Percentiles rank a stretch among this genome's conserved stretches.
phyloP scores from a whole-genome alignment of 305 asterid genomes.

The Fraxinus baroniana region DNA sequence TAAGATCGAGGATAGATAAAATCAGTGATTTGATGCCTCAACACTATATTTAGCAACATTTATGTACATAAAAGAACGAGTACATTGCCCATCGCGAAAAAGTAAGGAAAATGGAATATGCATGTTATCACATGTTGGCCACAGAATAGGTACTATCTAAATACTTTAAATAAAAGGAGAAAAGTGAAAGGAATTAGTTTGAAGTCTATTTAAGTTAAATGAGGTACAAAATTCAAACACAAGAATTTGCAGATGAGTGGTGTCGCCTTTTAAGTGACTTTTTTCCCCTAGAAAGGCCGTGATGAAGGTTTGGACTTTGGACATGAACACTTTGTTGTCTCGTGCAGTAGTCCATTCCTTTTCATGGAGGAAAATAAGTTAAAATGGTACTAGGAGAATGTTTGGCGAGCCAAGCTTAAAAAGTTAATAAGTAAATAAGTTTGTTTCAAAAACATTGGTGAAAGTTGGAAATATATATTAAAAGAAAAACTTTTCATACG shows the following conservation, averaged over 20 bases:
- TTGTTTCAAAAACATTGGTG: neutral
- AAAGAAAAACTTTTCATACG: neutral
- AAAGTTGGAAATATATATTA: neutral
- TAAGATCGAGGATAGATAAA: neutral
- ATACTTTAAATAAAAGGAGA: neutral
- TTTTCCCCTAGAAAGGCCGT: neutral
- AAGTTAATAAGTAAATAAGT: neutral
- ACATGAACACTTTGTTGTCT: neutral
- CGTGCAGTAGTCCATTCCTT: neutral
- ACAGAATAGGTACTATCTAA: neutral
- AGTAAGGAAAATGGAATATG: neutral
- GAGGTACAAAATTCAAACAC: conserved; percentile 14
- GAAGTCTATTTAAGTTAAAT: neutral
- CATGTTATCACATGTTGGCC: neutral
- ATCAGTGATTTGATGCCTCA: neutral
- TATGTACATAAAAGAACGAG: neutral
- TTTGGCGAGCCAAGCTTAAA: neutral
- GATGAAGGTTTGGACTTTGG: neutral
- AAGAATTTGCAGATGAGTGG: neutral
- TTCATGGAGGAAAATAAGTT: neutral
- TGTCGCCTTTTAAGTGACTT: neutral
- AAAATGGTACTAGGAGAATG: neutral
- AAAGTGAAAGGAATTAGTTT: neutral
- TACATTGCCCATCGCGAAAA: neutral
- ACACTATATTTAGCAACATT: neutral